Evolutionary conservation across 2,329 filamentous ascomycete species (phyloP).

Genomic region (Aspergillus oerlinghausenensis): DNA sequence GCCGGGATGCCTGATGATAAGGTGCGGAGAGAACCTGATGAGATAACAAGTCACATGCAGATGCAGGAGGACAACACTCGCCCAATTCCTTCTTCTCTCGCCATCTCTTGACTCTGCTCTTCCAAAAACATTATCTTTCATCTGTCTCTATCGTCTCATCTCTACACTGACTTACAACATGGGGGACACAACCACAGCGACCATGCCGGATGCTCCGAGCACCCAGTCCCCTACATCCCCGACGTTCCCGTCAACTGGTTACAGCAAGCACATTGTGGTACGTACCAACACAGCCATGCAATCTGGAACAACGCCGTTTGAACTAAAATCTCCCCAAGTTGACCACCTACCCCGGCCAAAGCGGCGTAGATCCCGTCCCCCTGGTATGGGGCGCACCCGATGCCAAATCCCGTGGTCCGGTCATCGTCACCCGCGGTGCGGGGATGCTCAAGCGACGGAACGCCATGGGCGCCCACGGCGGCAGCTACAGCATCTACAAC

Average conservation of each 20-base stretch:
- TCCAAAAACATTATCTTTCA: neutral
- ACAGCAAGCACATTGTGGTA: slow-evolving; percentile 35
- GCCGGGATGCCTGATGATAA: slow-evolving; percentile 19
- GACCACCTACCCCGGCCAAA: slow-evolving; percentile 88
- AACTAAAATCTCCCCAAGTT: slow-evolving; percentile 33
- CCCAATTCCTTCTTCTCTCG: neutral
- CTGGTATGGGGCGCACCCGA: slow-evolving; percentile 84
- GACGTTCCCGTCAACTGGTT: slow-evolving; percentile 18
- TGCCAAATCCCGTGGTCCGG: slow-evolving; percentile 71
- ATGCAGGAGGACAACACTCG: slow-evolving; percentile 7
- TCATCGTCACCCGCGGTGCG: slow-evolving; percentile 62
- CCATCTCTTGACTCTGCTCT: neutral
- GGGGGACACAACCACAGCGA: slow-evolving; percentile 13
- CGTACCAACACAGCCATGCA: neutral
- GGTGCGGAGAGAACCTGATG: slow-evolving; percentile 23
- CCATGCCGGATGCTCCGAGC: slow-evolving; percentile 15
- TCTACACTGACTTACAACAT: slow-evolving; percentile 9
- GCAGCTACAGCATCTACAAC: slow-evolving; percentile 94
- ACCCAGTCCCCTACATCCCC: slow-evolving; percentile 13
- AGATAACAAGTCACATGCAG: slow-evolving; percentile 22
- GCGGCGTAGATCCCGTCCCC: slow-evolving; percentile 84
- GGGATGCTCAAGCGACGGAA: slow-evolving; percentile 31
- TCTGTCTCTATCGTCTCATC: neutral
- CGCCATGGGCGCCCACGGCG: slow-evolving; percentile 70
- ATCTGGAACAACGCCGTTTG: neutral